phyloP scores from a whole-genome alignment of 805 yeast species.

The Starmerella stigmatis region DNA sequence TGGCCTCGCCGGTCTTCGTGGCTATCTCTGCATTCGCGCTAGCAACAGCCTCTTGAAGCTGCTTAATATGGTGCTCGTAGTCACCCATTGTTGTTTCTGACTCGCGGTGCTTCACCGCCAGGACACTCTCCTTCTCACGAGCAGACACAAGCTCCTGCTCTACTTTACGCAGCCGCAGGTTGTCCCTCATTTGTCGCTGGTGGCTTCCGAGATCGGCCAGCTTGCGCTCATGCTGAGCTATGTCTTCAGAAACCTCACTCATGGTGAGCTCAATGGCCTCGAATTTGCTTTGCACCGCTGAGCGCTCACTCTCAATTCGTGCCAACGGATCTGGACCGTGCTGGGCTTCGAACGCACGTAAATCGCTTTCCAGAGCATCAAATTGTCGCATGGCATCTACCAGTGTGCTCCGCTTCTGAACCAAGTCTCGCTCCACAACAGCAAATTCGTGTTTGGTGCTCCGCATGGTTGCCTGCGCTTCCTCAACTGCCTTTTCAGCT shows the following conservation, averaged over 20 bases:
- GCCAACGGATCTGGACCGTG: slow-evolving; percentile 13
- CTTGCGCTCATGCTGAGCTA: background rate
- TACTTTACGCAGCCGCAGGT: slow-evolving; percentile 2
- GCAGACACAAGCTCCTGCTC: background rate
- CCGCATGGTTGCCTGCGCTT: background rate
- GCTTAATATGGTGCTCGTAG: background rate
- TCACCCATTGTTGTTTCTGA: background rate
- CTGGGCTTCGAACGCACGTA: slow-evolving; percentile 7
- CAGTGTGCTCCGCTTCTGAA: background rate
- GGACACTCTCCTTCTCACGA: background rate
- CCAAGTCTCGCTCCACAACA: slow-evolving; percentile 10
- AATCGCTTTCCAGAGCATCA: slow-evolving; percentile 13
- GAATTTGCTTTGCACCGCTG: background rate
- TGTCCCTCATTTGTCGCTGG: background rate
- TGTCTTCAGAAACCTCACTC: background rate
- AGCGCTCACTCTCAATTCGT: background rate
- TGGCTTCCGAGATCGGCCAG: background rate
- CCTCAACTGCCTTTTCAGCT: slow-evolving; percentile 1
- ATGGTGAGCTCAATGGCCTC: background rate
- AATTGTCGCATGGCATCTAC: slow-evolving; percentile 1
- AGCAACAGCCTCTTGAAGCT: slow-evolving; percentile 38
- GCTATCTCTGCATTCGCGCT: slow-evolving; percentile 55
- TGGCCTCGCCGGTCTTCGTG: slow-evolving; percentile 73
- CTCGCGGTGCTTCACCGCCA: background rate
- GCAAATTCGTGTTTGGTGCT: slow-evolving; percentile 7